Base-by-base conservation (phyloP, 208 protist species). In the Acanthamoeba culbertsoni region DNA sequence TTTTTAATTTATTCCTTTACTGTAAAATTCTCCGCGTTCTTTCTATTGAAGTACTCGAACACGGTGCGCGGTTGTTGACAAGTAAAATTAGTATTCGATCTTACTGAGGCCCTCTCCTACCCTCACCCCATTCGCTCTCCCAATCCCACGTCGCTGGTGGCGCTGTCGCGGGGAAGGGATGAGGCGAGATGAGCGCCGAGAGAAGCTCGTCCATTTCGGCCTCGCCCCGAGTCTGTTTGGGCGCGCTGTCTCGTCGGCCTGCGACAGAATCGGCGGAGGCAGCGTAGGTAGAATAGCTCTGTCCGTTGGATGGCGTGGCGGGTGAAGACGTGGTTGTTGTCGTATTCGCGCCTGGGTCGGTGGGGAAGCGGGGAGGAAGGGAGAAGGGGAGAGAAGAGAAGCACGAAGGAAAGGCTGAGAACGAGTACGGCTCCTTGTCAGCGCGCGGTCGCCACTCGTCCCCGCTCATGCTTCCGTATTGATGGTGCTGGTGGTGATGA, bases 191-290 rank as follows among this genome's bases (percentile, higher is more conserved):
- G 68, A 79, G 68, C 40, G 68, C 68, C 37, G 68, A 79, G 37
- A 79, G 68, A 10, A 79, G 68, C 37, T 79, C 68, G 68, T 79
- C 68, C 68, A 79, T 79, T n/a, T 79, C 68, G 68, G 68, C 37
- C 68, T 79, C 59, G 18, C 59, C 59, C 1, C 59, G 59, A 6
- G n/a, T 33, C 59, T 68, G 59, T 33, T 68, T 68, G 28, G 18
- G 7, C 28, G 59, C 16, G 59, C 3, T 33, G 18, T 28, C 28
- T 37, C 28, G 59, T 16, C 3, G 59, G 59, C 59, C 59, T 26
- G 28, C 28, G 1, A 28, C 28, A 3, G 18, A 16, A 33, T 68
- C 59, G 59, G 18, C 59, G 59, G 31, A 62, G 8, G 55, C 7
- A n/a, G 55, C 55, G 16, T 62, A 62, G 55, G 55, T 3, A 31